Evolutionary conservation across 108 stramenopile species (phyloP).

Genomic region (Mediolabrus comicus): DNA sequence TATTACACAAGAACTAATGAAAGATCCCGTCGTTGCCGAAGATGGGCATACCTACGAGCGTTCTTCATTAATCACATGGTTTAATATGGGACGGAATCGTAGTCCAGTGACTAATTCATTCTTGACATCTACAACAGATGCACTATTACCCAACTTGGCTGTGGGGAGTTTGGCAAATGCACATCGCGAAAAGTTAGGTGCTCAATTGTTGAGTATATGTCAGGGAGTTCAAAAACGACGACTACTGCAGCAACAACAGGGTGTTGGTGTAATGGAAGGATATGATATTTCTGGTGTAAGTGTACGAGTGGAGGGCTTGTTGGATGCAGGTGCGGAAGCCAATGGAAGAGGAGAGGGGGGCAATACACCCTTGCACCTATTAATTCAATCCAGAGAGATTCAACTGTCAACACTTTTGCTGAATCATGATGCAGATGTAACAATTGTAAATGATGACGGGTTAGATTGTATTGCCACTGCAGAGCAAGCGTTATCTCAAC

Average conservation of each 20-base stretch:
- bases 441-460: slow-evolving; percentile 35
- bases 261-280: background rate
- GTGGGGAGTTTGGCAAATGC: slow-evolving; percentile 32
- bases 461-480: slow-evolving; percentile 42
- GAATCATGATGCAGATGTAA: slow-evolving; percentile 37
- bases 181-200: slow-evolving; percentile 40
- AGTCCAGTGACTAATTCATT: slow-evolving; percentile 44
- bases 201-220: slow-evolving; percentile 21
- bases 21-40: slow-evolving; percentile 50
- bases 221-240: slow-evolving; percentile 10
- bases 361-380: slow-evolving; percentile 41
- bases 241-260: background rate
- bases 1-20: slow-evolving; percentile 54
- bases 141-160: slow-evolving; percentile 25
- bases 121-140: slow-evolving; percentile 12
- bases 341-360: slow-evolving; percentile 20
- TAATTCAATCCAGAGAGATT: slow-evolving; percentile 34
- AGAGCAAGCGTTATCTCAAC: slow-evolving; percentile 2
- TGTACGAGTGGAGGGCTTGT: slow-evolving; percentile 31
- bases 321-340: slow-evolving; percentile 50
- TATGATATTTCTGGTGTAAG: slow-evolving; percentile 7
- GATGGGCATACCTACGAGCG: slow-evolving; percentile 69
- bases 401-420: slow-evolving; percentile 27
- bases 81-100: slow-evolving; percentile 26
- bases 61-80: slow-evolving; percentile 31